Conservation (phyloP, 371 early-diverging fungal species). For the Lichtheimia ornata region DNA sequence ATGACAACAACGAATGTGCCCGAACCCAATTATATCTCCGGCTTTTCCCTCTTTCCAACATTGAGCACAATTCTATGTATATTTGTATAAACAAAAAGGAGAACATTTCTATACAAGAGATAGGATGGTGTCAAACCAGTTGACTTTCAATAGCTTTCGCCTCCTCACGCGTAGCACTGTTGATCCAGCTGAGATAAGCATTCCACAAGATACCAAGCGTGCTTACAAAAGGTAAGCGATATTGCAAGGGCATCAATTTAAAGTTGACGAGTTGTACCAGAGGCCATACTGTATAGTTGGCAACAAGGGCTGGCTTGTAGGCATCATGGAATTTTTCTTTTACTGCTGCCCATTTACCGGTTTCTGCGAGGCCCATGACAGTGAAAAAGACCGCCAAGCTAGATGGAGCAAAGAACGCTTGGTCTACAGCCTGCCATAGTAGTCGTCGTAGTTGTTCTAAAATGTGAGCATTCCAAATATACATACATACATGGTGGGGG, state of each 20-base stretch:
- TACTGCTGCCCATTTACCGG: conserved; percentile 54
- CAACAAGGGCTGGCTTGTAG: conserved; percentile 64
- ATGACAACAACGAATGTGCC: too few relatives aligned
- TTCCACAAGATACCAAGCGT: conserved; percentile 82
- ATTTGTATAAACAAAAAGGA: too few relatives aligned
- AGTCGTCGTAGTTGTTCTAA: too few relatives aligned
- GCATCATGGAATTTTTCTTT: conserved; percentile 61
- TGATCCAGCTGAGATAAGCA: conserved; percentile 73
- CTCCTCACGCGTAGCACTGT: conserved; percentile 50
- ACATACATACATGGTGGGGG: background rate
- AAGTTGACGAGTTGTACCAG: conserved; percentile 79
- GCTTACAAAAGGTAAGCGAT: conserved; percentile 77
- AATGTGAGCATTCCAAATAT: too few relatives aligned
- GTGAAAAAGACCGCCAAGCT: conserved; percentile 71
- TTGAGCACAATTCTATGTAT: too few relatives aligned
- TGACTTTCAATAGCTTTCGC: conserved; percentile 18
- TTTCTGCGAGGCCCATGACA: conserved; percentile 68
- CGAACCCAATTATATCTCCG: too few relatives aligned
- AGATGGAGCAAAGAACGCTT: conserved; percentile 73
- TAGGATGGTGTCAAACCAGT: background rate
- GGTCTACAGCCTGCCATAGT: conserved; percentile 50
- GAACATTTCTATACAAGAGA: background rate
- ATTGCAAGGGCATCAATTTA: conserved; percentile 71
- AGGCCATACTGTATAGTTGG: conserved; percentile 86
- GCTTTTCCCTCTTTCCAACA: too few relatives aligned